A percentile compares a stretch with the other conserved stretches of the same genome.
These are phyloP conservation scores for Climacium dendroides DNA, from an alignment of 225 moss, liverwort and hornwort genomes.

Conservation along the genomic window DNA sequence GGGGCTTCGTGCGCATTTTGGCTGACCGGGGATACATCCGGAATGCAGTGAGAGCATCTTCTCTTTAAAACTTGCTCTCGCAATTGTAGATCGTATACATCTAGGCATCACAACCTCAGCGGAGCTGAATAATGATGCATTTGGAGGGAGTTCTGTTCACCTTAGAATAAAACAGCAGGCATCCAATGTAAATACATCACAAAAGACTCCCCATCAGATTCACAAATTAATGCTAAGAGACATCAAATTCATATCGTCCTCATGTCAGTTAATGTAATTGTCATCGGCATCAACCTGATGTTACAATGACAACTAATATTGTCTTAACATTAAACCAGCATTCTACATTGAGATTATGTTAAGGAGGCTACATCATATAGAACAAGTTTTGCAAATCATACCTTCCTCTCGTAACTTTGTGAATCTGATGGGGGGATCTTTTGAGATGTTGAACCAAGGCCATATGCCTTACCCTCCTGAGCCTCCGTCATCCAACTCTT, in stretches of 20 bases:
- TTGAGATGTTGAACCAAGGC: not conserved
- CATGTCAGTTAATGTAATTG: not conserved
- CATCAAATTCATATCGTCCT: not conserved
- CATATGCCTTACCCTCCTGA: not conserved
- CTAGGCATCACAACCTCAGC: not conserved
- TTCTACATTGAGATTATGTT: too few relatives aligned
- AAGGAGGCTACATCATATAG: too few relatives aligned
- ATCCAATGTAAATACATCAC: not conserved
- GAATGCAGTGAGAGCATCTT: conserved; percentile 15
- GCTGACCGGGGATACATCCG: conserved; percentile 33
- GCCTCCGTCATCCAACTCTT: not conserved
- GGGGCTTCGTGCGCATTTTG: conserved; percentile 47
- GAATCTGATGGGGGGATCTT: not conserved
- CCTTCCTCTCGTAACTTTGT: not conserved
- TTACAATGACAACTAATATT: not conserved
- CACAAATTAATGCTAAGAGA: not conserved
- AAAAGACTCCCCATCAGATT: not conserved
- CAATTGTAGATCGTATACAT: not conserved
- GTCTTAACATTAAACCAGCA: not conserved
- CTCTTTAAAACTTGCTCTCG: not conserved
- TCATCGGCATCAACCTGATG: not conserved
- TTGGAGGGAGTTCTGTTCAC: not conserved
- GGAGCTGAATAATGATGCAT: not conserved
- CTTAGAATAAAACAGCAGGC: not conserved
- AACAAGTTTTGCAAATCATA: too few relatives aligned